Base-by-base conservation (phyloP, 345 rosid species). In the Populus euphratica region DNA sequence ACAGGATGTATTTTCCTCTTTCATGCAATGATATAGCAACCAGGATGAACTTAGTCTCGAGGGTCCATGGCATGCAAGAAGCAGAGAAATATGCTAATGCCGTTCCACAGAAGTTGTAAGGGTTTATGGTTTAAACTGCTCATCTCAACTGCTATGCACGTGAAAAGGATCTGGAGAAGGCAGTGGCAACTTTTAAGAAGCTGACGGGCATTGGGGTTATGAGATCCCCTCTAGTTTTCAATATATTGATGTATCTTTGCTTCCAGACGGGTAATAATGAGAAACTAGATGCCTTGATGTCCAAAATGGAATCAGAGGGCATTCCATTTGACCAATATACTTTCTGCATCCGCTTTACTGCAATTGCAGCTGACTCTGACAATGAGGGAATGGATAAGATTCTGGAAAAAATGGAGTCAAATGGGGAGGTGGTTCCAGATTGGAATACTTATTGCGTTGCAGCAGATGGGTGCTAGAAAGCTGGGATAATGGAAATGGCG, bases 11-110 rank as follows among this genome's bases (percentile, higher is more conserved):
- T 12, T 6, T 64, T 12, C 66, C 39, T 36, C 79, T 69, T 21
- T 47, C 66, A 1, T 38, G 73, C 12, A 17, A 17, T 20, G 73
- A 76, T 52, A 21, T 56, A 10, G 73, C 73, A 17, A 12, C 44
- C 31, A 62, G 79, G 66, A 64, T 76, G 49, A 52, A 69, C 66
- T 54, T 76, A 39, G 52, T 76, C 35, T 54, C 1, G 13, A 76
- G 35, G 18, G 79, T 76, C 18, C 73, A 76, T 13, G 79, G 79
- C 20, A 33, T 76, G 10, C 20, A 76, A 65, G 18, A 67, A 69
- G 79, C 36, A 21, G 79, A 68, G 65, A 52, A 56, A 11, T 68
- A 76, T 21, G 68, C 68, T 27, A 13, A 52, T 33, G 47, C 17
- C 17, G 5, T 52, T 38, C 61, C 79, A 18, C 44, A 33, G 23